A percentile compares a stretch with the other conserved stretches of the same genome.
Conservation (phyloP, 164 flowering plant genomes). For the Stephania japonica region DNA sequence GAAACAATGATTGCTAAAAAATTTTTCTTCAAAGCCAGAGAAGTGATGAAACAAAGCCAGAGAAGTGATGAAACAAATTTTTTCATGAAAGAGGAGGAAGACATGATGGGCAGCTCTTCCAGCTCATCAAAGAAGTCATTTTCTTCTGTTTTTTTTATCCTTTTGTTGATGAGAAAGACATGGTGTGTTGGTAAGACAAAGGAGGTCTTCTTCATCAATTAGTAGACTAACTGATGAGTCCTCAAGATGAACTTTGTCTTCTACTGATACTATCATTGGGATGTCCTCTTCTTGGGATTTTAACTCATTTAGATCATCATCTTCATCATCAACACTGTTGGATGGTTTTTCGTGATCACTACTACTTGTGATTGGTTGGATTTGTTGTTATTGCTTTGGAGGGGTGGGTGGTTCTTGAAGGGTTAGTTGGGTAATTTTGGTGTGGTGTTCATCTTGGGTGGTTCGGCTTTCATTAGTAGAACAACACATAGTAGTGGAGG, state of each 20-base stretch:
- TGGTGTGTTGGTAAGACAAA: conserved; percentile 26
- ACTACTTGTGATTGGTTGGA: conserved; percentile 11
- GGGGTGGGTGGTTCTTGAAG: neutral
- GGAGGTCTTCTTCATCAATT: conserved; percentile 49
- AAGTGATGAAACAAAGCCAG: too few species aligned
- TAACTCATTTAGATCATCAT: conserved; percentile 26
- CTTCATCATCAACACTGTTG: conserved; percentile 19
- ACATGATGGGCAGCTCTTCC: conserved; percentile 59
- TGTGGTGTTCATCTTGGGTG: conserved; percentile 5
- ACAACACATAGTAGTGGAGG: neutral
- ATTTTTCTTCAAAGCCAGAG: too few species aligned
- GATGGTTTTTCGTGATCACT: conserved; percentile 12
- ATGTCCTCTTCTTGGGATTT: conserved; percentile 27
- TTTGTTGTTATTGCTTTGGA: neutral
- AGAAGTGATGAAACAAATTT: too few species aligned
- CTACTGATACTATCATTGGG: conserved; percentile 28
- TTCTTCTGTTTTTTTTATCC: conserved; percentile 46
- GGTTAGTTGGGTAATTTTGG: neutral
- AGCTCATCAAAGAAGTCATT: conserved; percentile 87
- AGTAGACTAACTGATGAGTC: conserved; percentile 22
- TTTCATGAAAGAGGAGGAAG: conserved; percentile 36
- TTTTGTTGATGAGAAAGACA: conserved; percentile 24
- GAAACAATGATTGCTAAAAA: too few species aligned
- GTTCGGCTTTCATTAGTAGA: conserved; percentile 1
- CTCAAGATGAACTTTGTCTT: conserved; percentile 22